Evolutionary conservation across 75 land plant species (phyloP).

Genomic region (Pseudotsuga menziesii): DNA sequence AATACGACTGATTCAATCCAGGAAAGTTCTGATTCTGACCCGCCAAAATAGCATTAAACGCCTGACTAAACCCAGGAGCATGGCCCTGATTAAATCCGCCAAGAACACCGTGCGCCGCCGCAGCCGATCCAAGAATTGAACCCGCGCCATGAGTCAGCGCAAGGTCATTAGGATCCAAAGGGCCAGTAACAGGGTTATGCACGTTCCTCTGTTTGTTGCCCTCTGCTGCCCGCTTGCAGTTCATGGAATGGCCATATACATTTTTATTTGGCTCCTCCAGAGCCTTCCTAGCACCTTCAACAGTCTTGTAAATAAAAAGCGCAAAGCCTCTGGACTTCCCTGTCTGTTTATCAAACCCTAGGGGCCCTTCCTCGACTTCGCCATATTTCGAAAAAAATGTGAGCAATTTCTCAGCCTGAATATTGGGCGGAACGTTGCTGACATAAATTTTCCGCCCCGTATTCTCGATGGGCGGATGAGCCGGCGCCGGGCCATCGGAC

Average conservation of each 20-base stretch:
- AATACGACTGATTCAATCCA: conserved; percentile 5
- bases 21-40: conserved; percentile 5
- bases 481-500: conserved; percentile 32
- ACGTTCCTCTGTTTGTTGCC: conserved; percentile 29
- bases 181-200: background rate
- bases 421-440: conserved; percentile 42
- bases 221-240: conserved; percentile 47
- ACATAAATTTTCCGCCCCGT: conserved; percentile 56
- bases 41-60: conserved; percentile 11
- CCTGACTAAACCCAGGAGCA: conserved; percentile 11
- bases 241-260: conserved; percentile 48
- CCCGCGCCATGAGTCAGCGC: conserved; percentile 14
- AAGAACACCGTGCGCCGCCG: background rate
- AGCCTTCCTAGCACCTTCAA: conserved; percentile 56
- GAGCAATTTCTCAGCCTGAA: conserved; percentile 37
- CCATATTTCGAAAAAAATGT: conserved; percentile 49
- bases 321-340: conserved; percentile 58
- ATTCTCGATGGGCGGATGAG: conserved; percentile 22
- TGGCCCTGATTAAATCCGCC: conserved; percentile 16
- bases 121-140: conserved; percentile 6
- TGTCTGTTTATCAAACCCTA: conserved; percentile 59
- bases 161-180: conserved; percentile 3
- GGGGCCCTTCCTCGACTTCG: conserved; percentile 71
- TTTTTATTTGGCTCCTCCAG: conserved; percentile 60
- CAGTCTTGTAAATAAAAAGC: conserved; percentile 46